Percentiles rank a stretch among this genome's conserved stretches.
These are phyloP conservation scores for Cardamine resedifolia DNA, from an alignment of 345 rosid species.

Conservation along the genomic window DNA sequence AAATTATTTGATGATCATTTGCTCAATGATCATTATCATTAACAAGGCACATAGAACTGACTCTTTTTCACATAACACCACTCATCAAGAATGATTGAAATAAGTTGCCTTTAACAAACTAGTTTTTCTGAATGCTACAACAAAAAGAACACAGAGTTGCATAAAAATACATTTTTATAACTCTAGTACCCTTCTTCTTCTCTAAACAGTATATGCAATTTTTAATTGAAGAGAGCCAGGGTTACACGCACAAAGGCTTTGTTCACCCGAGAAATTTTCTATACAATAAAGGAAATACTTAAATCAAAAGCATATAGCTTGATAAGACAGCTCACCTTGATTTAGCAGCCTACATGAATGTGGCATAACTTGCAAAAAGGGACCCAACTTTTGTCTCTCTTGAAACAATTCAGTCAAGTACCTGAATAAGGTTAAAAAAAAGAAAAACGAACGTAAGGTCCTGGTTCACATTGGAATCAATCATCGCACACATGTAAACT, in stretches of 20 bases:
- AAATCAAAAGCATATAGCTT: neutral
- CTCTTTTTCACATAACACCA: neutral
- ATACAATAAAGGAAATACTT: neutral
- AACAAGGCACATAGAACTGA: neutral
- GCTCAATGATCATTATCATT: neutral
- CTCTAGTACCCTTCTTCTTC: neutral
- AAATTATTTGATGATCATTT: neutral
- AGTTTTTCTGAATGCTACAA: neutral
- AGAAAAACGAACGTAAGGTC: neutral
- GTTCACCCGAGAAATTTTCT: neutral
- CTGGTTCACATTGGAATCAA: neutral
- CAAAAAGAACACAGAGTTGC: neutral
- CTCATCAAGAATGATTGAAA: neutral
- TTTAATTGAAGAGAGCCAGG: neutral
- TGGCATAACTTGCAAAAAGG: slow-evolving; percentile 75
- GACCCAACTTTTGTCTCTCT: slow-evolving; percentile 83
- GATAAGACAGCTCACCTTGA: slow-evolving; percentile 52
- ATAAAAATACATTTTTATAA: neutral
- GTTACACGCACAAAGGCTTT: neutral
- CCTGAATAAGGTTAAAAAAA: slow-evolving; percentile 43
- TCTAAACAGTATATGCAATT: neutral
- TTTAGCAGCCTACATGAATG: slow-evolving; percentile 67
- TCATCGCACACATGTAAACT: neutral
- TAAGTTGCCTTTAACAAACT: neutral
- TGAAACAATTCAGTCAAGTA: slow-evolving; percentile 78